Conservation (phyloP, 805 yeast genomes). For the Candida qinlingensis region DNA sequence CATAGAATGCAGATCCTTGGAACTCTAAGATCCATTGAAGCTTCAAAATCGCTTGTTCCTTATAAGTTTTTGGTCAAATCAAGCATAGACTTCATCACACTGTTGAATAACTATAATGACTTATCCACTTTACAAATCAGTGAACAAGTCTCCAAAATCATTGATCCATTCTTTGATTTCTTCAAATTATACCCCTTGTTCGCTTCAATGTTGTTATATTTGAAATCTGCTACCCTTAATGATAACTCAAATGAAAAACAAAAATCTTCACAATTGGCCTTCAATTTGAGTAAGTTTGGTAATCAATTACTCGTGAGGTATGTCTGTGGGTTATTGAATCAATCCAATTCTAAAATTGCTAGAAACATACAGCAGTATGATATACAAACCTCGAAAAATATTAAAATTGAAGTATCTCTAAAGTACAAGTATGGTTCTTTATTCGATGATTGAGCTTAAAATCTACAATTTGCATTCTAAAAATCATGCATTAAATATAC, state of each 20-base stretch:
- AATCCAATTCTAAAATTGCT: conserved; percentile 19
- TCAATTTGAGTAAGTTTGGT: conserved; percentile 23
- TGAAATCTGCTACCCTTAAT: conserved; percentile 21
- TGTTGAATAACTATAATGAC: conserved; percentile 15
- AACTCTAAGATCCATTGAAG: conserved; percentile 2
- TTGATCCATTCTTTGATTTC: conserved; percentile 14
- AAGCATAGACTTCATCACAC: conserved; percentile 7
- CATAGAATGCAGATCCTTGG: conserved; percentile 5
- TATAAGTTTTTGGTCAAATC: conserved; percentile 13
- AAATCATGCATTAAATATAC: too few species aligned
- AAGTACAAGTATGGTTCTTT: neutral
- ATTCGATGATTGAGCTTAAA: neutral
- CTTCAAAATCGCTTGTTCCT: conserved; percentile 5
- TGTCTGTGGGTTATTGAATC: conserved; percentile 20
- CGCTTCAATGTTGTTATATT: conserved; percentile 17
- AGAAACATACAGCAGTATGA: conserved; percentile 21
- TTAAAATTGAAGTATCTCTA: conserved; percentile 7
- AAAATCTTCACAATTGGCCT: conserved; percentile 24
- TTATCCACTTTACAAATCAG: conserved; percentile 15
- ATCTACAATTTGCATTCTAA: too few species aligned
- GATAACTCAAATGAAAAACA: conserved; percentile 26
- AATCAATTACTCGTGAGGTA: conserved; percentile 22
- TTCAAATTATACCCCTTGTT: conserved; percentile 18
- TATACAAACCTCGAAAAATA: conserved; percentile 19
- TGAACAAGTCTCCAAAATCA: conserved; percentile 3